phyloP scores from a whole-genome alignment of 2,329 filamentous ascomycete genomes.

The Boeremia exigua region DNA sequence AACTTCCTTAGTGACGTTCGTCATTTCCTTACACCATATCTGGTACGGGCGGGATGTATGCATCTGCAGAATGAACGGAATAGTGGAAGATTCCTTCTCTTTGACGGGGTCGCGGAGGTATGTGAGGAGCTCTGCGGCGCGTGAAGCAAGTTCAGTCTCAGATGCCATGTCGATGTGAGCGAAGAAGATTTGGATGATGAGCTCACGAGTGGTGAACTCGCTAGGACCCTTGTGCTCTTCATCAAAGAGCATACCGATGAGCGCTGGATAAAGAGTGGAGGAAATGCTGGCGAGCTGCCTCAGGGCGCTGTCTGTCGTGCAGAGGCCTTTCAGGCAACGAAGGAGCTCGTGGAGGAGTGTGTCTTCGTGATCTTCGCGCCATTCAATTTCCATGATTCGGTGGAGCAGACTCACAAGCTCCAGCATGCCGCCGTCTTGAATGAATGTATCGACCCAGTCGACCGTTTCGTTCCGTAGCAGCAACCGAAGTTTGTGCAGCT shows the following conservation, averaged over 20 bases:
- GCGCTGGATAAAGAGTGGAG: slow-evolving; percentile 79
- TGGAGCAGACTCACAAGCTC: slow-evolving; percentile 86
- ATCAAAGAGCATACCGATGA: slow-evolving; percentile 90
- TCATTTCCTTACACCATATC: slow-evolving; percentile 91
- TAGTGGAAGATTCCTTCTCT: slow-evolving; percentile 74
- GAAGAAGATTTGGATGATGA: slow-evolving; percentile 88
- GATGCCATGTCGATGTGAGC: slow-evolving; percentile 76
- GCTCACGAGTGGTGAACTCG: slow-evolving; percentile 91
- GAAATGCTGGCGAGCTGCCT: slow-evolving; percentile 83
- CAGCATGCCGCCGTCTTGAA: slow-evolving; percentile 87
- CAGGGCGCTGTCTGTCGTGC: slow-evolving; percentile 86
- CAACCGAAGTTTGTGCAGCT: slow-evolving; percentile 89
- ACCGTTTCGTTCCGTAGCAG: slow-evolving; percentile 94
- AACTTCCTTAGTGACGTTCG: slow-evolving; percentile 93
- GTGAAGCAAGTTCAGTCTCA: slow-evolving; percentile 64
- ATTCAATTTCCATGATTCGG: slow-evolving; percentile 94
- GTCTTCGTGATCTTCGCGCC: slow-evolving; percentile 98
- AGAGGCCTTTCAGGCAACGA: slow-evolving; percentile 90
- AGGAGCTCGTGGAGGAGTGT: slow-evolving; percentile 89
- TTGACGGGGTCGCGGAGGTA: slow-evolving; percentile 79
- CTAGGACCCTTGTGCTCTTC: slow-evolving; percentile 98
- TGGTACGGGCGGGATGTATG: slow-evolving; percentile 85
- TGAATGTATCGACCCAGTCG: slow-evolving; percentile 92
- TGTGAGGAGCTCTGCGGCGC: slow-evolving; percentile 74
- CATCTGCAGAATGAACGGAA: slow-evolving; percentile 90